phyloP scores from a whole-genome alignment of 78 protist genomes.

The Dictyostelium purpureum region DNA sequence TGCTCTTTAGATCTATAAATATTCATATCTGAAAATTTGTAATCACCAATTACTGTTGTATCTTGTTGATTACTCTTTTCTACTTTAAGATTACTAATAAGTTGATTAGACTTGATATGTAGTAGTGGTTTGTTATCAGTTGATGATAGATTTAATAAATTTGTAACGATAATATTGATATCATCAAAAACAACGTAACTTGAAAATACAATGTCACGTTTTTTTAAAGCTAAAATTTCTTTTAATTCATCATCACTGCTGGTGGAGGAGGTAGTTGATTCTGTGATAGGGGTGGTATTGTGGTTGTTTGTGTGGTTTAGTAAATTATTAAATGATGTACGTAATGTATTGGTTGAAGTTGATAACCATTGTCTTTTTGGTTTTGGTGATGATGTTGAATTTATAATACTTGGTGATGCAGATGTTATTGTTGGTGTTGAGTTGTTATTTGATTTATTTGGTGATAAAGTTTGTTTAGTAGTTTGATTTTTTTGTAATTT shows the following conservation, averaged over 20 bases:
- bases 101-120: background rate
- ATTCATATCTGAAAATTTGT: background rate
- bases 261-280: no score
- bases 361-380: slow-evolving; percentile 15
- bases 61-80: slow-evolving; percentile 9
- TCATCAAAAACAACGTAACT: background rate
- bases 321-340: background rate
- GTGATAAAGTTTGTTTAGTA: background rate
- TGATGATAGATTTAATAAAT: background rate
- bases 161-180: slow-evolving; percentile 5
- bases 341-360: background rate
- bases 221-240: background rate
- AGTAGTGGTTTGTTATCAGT: background rate
- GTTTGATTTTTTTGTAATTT: slow-evolving; percentile 20
- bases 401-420: background rate
- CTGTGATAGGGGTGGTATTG: no score
- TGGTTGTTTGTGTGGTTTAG: background rate
- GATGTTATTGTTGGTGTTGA: background rate
- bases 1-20: background rate
- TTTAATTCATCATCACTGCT: background rate
- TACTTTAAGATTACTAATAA: background rate
- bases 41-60: slow-evolving; percentile 22
- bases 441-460: background rate
- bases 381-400: background rate
- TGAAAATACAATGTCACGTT: slow-evolving; percentile 6